phyloP scores from a whole-genome alignment of 1,284 basidiomycete species.

The Ganoderma resinaceum region DNA sequence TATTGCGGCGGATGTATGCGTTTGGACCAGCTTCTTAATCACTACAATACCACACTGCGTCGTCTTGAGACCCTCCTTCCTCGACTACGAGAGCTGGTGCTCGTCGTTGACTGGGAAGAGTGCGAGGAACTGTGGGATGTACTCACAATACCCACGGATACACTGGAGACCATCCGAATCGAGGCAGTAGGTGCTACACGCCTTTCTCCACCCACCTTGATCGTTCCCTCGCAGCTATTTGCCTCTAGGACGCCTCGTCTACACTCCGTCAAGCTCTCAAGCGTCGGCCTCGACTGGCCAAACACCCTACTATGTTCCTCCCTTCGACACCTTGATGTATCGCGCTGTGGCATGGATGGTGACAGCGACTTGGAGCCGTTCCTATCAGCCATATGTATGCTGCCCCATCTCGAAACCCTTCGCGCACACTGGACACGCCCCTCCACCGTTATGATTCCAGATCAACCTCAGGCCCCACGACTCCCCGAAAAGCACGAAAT shows the following conservation, averaged over 20 bases:
- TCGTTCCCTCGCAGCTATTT: conserved; percentile 1
- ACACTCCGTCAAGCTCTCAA: not conserved
- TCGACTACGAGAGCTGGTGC: not conserved
- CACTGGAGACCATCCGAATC: conserved; percentile 1
- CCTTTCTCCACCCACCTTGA: not conserved
- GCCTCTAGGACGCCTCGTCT: not conserved
- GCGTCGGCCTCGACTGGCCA: not conserved
- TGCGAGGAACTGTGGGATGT: conserved; percentile 7
- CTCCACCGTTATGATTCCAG: not conserved
- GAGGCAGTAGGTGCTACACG: conserved; percentile 1
- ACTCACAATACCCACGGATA: not conserved
- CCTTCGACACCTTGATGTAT: conserved; percentile 9
- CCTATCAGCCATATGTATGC: not conserved
- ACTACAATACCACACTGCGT: not conserved
- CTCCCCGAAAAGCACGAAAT: not conserved
- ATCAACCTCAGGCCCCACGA: not conserved
- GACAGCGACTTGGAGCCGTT: not conserved
- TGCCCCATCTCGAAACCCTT: conserved; percentile 5
- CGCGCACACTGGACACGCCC: not conserved
- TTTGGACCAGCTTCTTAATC: not conserved
- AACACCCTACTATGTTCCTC: conserved; percentile 5
- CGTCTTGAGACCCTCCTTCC: conserved; percentile 1
- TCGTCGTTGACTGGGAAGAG: conserved; percentile 10
- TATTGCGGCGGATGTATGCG: conserved; percentile 9
- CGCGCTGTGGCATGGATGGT: not conserved